phyloP scores from a whole-genome alignment of 495 filamentous ascomycete species.

The Penicillium daleae region DNA sequence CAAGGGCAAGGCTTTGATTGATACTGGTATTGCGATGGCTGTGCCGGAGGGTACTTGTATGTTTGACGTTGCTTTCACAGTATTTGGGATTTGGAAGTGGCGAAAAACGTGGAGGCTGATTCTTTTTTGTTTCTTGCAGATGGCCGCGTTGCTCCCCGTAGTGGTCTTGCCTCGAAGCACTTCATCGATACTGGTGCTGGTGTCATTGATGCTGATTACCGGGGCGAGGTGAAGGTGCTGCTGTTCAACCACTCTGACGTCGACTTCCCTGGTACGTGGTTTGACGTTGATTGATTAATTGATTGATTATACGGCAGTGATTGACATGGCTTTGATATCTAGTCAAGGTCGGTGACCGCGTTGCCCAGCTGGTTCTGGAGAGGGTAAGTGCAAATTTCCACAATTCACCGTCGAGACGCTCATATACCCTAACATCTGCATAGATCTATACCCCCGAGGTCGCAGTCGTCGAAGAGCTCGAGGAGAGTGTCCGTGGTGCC shows the following conservation, averaged over 20 bases:
- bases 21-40: conserved; percentile 88
- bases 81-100: background rate
- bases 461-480: conserved; percentile 80
- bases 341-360: conserved; percentile 82
- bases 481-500: conserved; percentile 86
- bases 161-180: conserved; percentile 88
- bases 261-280: conserved; percentile 64
- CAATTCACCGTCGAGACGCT: background rate
- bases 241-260: conserved; percentile 87
- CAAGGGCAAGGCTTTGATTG: conserved; percentile 81
- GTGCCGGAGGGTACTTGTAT: conserved; percentile 85
- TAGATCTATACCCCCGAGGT: conserved; percentile 91
- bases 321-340: conserved; percentile 7
- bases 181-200: conserved; percentile 94
- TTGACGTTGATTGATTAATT: background rate
- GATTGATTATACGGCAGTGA: background rate
- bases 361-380: conserved; percentile 94
- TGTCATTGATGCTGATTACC: conserved; percentile 97
- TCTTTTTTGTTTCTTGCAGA: conserved; percentile 51
- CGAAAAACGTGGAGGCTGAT: conserved; percentile 7
- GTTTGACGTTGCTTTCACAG: conserved; percentile 39
- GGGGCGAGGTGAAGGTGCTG: conserved; percentile 89
- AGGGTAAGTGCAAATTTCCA: conserved; percentile 49
- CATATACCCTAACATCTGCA: conserved; percentile 7
- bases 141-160: conserved; percentile 88